Percentiles rank a stretch among this genome's conserved stretches.
phyloP scores from a whole-genome alignment of 192 early-diverging fungal species.

The Coemansia sp. region DNA sequence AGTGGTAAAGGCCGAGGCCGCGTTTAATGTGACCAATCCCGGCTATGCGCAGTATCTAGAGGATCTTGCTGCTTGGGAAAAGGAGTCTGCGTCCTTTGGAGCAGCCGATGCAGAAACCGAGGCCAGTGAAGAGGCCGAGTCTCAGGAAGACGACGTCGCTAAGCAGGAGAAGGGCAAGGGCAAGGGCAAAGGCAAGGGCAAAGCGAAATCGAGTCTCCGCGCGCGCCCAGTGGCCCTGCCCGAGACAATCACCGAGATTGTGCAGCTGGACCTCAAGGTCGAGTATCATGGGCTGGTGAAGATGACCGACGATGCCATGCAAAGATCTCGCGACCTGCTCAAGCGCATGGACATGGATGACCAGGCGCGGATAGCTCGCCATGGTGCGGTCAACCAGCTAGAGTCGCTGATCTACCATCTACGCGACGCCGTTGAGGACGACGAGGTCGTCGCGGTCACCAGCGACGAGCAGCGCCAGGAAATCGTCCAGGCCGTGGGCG shows the following conservation, averaged over 20 bases:
- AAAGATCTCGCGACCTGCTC: slow-evolving; percentile 53
- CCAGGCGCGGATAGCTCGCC: slow-evolving; percentile 61
- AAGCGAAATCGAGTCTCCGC: slow-evolving; percentile 31
- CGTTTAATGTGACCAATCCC: slow-evolving; percentile 53
- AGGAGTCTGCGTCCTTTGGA: slow-evolving; percentile 47
- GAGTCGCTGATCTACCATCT: slow-evolving; percentile 87
- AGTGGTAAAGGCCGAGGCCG: slow-evolving; percentile 57
- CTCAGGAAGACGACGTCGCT: slow-evolving; percentile 51
- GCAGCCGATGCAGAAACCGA: slow-evolving; percentile 36
- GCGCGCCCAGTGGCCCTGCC: slow-evolving; percentile 27
- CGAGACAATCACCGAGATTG: slow-evolving; percentile 33
- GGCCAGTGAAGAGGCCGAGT: not conserved
- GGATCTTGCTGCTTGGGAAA: slow-evolving; percentile 40
- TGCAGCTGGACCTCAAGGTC: slow-evolving; percentile 60
- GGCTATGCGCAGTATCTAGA: slow-evolving; percentile 24
- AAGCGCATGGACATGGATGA: slow-evolving; percentile 73
- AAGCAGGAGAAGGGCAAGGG: slow-evolving; percentile 45
- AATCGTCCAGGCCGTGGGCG: slow-evolving; percentile 57
- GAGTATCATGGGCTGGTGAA: slow-evolving; percentile 57
- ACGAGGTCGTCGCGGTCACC: slow-evolving; percentile 63
- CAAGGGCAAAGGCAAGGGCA: slow-evolving; percentile 18
- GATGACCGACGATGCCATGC: slow-evolving; percentile 42
- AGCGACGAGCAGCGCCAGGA: slow-evolving; percentile 68
- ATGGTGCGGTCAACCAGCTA: slow-evolving; percentile 82
- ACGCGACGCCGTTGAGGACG: slow-evolving; percentile 79